Base-by-base conservation (phyloP, 768 basidiomycete genomes). In the Pisolithus albus region DNA sequence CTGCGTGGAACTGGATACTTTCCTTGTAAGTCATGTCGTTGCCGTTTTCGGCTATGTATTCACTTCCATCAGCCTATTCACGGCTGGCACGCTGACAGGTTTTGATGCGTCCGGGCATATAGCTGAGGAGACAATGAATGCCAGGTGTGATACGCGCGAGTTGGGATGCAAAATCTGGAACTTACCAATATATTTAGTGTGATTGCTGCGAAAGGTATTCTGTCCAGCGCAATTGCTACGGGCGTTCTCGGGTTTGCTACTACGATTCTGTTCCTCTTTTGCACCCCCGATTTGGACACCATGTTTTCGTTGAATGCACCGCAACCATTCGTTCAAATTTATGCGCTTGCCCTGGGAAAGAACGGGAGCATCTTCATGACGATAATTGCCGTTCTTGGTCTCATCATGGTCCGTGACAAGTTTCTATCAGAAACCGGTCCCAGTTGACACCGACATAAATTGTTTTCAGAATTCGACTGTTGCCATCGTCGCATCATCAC, bases 1-100 rank as follows among this genome's bases (percentile, higher is more conserved):
- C 86, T 8, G 89, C 79, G 5, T 94, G 92, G 93, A 94, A 93
- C 60, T 95, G 89, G 89, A 77, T 91, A 15, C 68, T 96, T 37
- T 90, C 86, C 4, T 90, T 91, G 89, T 90, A 58, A 47, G 79
- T 69, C 4, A 36, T 18, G 52, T 13, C 39, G 32, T 30, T 23
- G 48, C 46, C 19, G 4, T 16, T 16, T 44, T 28, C 5, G 5
- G 26, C 15, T 9, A 7, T 13, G 16, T 16, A 23, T 9, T 46
- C 19, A 15, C 13, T 2, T 1, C 47, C 18, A 38, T 84, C 50
- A 89, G 87, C 74, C 74, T 94, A 19, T 92, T 91, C 67, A 87
- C 90, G 1, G 83, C 91, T 0, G 89, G 92, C 10, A 90, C 86
- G 0, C 70, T 95, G 72, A 92, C 87, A 4, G 93, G 93, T 7